Conservation (phyloP, 73 alveolate species). For the Paramecium primaurelia region DNA sequence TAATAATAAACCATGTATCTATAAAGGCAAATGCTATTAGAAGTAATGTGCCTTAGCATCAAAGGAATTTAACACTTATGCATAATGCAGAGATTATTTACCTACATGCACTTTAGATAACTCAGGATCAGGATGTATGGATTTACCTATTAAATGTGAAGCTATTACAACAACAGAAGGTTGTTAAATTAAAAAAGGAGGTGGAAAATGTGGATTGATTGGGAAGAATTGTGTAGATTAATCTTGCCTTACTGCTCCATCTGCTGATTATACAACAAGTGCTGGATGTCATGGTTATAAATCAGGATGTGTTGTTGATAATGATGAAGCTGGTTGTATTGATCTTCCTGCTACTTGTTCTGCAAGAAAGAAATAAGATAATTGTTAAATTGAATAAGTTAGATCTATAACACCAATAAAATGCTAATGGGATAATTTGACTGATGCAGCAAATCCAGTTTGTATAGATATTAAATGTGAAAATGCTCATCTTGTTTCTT, state of each 20-base stretch:
- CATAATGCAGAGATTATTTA: background rate
- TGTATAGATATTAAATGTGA: background rate
- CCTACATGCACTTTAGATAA: background rate
- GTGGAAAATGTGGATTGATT: background rate
- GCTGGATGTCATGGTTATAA: background rate
- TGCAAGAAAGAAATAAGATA: background rate
- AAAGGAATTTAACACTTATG: background rate
- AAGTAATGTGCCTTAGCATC: background rate
- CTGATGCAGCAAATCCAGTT: background rate
- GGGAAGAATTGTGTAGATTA: background rate
- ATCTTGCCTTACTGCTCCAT: background rate
- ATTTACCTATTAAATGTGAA: background rate
- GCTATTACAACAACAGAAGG: background rate
- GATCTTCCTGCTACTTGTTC: background rate
- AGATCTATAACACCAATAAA: background rate
- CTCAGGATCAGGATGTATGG: constrained; percentile 11
- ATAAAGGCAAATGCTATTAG: background rate
- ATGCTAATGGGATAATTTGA: background rate
- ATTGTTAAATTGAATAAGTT: background rate
- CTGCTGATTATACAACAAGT: background rate
- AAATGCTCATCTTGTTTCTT: background rate
- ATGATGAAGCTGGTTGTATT: background rate
- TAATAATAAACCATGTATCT: background rate
- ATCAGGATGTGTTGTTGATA: background rate
- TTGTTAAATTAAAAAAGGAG: background rate